These are phyloP conservation scores for Diaporthe citrichinensis DNA, from an alignment of 2,329 filamentous ascomycete species.

Conservation along the genomic window DNA sequence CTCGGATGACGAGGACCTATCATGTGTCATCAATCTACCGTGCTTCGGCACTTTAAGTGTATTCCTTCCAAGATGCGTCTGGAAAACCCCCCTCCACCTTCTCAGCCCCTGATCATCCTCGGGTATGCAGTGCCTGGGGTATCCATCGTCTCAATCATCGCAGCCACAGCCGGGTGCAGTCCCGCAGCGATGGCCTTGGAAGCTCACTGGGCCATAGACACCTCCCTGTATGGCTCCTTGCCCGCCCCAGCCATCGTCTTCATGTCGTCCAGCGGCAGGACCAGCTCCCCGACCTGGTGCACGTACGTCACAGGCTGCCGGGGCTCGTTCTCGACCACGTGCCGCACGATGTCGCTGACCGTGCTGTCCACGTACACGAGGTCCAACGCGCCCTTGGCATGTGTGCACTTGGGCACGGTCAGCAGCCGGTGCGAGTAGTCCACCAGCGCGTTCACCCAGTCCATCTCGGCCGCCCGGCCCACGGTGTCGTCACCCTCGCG, in stretches of 20 bases:
- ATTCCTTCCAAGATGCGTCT: no score
- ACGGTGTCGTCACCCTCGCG: neutral
- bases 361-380: neutral
- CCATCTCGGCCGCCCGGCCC: neutral
- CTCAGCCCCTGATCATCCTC: neutral
- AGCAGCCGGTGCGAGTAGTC: neutral
- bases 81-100: no score
- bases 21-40: neutral
- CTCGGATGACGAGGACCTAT: neutral
- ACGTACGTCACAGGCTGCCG: neutral
- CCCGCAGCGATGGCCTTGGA: neutral
- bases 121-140: neutral
- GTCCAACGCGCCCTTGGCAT: neutral
- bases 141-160: neutral
- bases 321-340: neutral
- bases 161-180: neutral
- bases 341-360: neutral
- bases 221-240: neutral
- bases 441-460: constrained; percentile 16
- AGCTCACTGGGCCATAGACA: neutral
- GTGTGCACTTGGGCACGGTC: neutral
- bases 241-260: neutral
- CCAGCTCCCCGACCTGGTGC: neutral
- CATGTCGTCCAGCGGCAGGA: neutral
- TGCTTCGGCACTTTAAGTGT: neutral